Evolutionary conservation across 805 yeast genomes (phyloP).

Genomic region (Jamesozyma rosinii): DNA sequence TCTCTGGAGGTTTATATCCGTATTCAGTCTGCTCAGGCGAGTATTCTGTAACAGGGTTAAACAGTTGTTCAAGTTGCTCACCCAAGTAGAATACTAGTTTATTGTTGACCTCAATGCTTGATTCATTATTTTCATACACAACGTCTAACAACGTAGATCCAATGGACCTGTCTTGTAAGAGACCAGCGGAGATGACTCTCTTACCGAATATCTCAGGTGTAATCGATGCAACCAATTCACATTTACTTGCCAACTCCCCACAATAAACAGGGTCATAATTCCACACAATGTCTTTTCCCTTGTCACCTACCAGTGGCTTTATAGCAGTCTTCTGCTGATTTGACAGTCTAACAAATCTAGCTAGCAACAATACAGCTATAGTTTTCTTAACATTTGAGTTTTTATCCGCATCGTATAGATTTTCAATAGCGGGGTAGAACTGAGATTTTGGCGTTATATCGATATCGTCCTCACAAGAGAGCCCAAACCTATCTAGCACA

Average conservation of each 20-base stretch:
- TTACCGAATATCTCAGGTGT: constrained; percentile 47
- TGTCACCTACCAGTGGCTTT: not conserved
- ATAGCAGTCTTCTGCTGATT: constrained; percentile 13
- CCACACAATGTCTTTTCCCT: constrained; percentile 11
- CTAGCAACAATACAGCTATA: constrained; percentile 63
- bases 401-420: constrained; percentile 42
- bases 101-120: constrained; percentile 57
- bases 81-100: constrained; percentile 70
- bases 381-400: constrained; percentile 59
- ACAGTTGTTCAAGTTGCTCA: constrained; percentile 75
- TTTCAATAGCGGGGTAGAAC: constrained; percentile 72
- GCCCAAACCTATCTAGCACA: constrained; percentile 58
- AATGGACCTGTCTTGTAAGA: constrained; percentile 41
- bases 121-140: constrained; percentile 50
- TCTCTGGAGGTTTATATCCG: constrained; percentile 53
- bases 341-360: constrained; percentile 53
- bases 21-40: constrained; percentile 81
- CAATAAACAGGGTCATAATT: constrained; percentile 79
- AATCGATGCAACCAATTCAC: constrained; percentile 40
- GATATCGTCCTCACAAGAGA: constrained; percentile 47
- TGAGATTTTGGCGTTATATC: constrained; percentile 52
- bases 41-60: constrained; percentile 84
- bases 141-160: constrained; percentile 61
- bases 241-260: constrained; percentile 63
- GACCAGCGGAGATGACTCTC: constrained; percentile 47